Evolutionary conservation across 2,329 filamentous ascomycete species (phyloP), one percentile per base, ranked within the genome.

Genomic region (Fusarium buharicum): DNA sequence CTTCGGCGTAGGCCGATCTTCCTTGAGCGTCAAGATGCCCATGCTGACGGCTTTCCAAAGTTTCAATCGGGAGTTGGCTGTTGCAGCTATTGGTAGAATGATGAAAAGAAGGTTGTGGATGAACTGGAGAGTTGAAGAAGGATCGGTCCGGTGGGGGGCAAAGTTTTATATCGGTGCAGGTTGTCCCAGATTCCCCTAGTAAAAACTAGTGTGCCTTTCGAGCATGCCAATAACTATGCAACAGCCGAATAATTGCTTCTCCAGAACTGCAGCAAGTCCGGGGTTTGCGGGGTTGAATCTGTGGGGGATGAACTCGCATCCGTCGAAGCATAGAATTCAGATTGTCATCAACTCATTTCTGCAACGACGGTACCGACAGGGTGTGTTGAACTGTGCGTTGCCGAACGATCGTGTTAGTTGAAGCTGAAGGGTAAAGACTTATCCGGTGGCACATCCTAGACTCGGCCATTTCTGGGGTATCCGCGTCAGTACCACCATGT

Each of bases 1-100:
- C 65, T 77, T 76, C 5, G 84, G 84, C 74, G 84, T 86, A 31
- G 84, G 82, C 75, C 84, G 73, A 68, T 86, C 84, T 72, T 86
- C 84, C 34, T 81, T 79, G 56, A 85, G 77, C 18, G 78, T 70
- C 50, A 86, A 77, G 62, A 86, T 71, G 59, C 76, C 76, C 79
- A 81, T 81, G 43, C n/a, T 37, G 52, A 33, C 41, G 14, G 38
- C 28, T 20, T 27, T 45, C 33, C 24, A 37, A 34, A 18, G 53
- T 34, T 12, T 38, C 20, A 52, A 36, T 14, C n/a, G 28, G 24
- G 31, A 22, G 33, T 44, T 28, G 28, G 20, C 38, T 20, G 24
- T 46, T 38, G 38, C 34, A 59, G 41, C 37, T 34, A 17, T 49
- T 47, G 51, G n/a, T 18, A 48, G 18, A 17, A 50, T 40, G 41